Evolutionary conservation across 208 protist genomes (phyloP), one percentile per base, ranked within the genome.

Genomic region (Trypanosoma scelopori): DNA sequence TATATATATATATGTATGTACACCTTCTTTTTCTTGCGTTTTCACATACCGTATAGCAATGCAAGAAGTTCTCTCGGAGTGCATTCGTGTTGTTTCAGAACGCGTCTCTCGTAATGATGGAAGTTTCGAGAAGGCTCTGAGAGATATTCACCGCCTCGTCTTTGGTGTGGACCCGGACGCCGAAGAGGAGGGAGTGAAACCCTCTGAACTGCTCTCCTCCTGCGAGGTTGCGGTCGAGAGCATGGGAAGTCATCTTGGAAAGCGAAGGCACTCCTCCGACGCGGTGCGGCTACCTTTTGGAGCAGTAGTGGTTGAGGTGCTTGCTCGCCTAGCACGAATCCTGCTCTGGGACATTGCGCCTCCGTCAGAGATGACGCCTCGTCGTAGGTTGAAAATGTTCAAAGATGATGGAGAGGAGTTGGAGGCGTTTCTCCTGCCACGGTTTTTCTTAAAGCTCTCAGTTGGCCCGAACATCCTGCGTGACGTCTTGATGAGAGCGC

Each of bases 371-470:
- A 42, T 45, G 20, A 41, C 45, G 22, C 39, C 27, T 30, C 20
- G 22, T 25, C 45, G 45, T 49, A 52, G 37, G 16, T 30, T 16
- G 35, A 57, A 51, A 20, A 55, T 30, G 3, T 35, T 74, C 37
- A 42, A 74, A 18, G 39, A 49, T 20, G 59, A 74, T 37, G 46
- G 15, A 27, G 46, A 74, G 6, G 57, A 58, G 30, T 51, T 74
- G 15, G 68, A 74, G 37, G 52, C 23, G 13, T 32, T 66, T 22
- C 53, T 74, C 18, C 45, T 74, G 46, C 68, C 68, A 28, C 68
- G 60, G 27, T 67, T 74, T 15, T 74, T 74, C 45, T 56, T 74
- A 32, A 74, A 74, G 50, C 55, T 74, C 3, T 51, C 60, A 18
- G 16, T 63, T 23, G 61, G 53, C 35, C 74, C 60, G 11, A 32